Percentiles rank a stretch among this genome's conserved stretches.
Evolutionary conservation across 352 stramenopile genomes (phyloP).

Genomic region (Phytophthora brassicae): DNA sequence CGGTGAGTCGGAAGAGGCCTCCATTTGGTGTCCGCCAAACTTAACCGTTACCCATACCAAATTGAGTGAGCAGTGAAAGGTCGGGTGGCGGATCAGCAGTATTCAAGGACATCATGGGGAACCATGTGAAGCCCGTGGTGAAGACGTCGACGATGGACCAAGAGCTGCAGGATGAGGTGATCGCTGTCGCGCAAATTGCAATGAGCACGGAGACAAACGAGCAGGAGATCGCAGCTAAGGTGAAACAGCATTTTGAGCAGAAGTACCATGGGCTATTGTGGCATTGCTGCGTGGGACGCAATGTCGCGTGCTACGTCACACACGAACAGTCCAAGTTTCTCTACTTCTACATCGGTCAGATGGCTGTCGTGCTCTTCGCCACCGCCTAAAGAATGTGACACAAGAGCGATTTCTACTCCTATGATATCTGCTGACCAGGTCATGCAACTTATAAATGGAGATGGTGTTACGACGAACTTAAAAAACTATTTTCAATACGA

Average conservation of each 20-base stretch:
- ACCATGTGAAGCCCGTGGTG: conserved; percentile 79
- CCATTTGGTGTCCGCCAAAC: conserved; percentile 6
- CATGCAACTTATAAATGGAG: conserved; percentile 8
- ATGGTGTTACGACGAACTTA: conserved; percentile 2
- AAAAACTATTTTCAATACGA: conserved; percentile 33
- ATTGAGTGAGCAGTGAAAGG: conserved; percentile 19
- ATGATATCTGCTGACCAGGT: background rate
- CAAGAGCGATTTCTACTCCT: conserved; percentile 8
- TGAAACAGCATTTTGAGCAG: conserved; percentile 93
- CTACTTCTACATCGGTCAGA: conserved; percentile 96
- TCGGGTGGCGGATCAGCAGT: too few species aligned
- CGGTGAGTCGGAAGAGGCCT: conserved; percentile 2
- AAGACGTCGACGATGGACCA: conserved; percentile 89
- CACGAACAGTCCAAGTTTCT: conserved; percentile 95
- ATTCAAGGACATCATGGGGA: conserved; percentile 39
- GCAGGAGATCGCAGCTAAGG: conserved; percentile 89
- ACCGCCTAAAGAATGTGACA: conserved; percentile 71
- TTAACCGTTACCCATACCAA: conserved; percentile 8
- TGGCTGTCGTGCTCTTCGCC: conserved; percentile 92
- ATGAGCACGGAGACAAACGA: conserved; percentile 83
- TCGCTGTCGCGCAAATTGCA: conserved; percentile 72
- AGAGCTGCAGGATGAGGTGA: conserved; percentile 84
- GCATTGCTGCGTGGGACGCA: conserved; percentile 95
- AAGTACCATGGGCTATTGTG: conserved; percentile 91
- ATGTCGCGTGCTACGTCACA: conserved; percentile 94